Percentiles rank a stretch among this genome's conserved stretches.
Conservation (phyloP, 495 filamentous ascomycete species). For the Neurospora tetrasperma region DNA sequence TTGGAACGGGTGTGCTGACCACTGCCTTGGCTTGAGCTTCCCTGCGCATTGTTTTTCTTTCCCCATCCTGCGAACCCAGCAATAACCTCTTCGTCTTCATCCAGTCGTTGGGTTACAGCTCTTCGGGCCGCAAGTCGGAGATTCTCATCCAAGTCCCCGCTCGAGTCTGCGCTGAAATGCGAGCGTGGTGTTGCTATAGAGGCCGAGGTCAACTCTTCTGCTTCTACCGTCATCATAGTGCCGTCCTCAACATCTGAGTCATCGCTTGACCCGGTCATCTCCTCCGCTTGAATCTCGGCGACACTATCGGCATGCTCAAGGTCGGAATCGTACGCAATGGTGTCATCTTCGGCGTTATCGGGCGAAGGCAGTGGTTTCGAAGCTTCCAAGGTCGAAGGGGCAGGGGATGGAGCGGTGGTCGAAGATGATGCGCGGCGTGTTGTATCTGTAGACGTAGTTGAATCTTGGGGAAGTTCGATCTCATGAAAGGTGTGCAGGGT, state of each 20-base stretch:
- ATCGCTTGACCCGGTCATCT: slow-evolving; percentile 41
- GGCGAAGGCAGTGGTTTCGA: slow-evolving; percentile 57
- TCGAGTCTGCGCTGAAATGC: slow-evolving; percentile 50
- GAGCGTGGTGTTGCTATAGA: slow-evolving; percentile 51
- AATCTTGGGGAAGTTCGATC: slow-evolving; percentile 77
- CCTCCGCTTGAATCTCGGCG: slow-evolving; percentile 42
- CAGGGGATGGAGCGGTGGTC: slow-evolving; percentile 37
- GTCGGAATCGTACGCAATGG: slow-evolving; percentile 60
- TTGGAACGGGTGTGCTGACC: slow-evolving; percentile 8
- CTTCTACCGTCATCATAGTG: slow-evolving; percentile 62
- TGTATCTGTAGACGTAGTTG: slow-evolving; percentile 72
- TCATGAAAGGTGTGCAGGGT: slow-evolving; percentile 98
- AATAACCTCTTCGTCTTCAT: slow-evolving; percentile 72
- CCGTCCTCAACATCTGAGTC: slow-evolving; percentile 59
- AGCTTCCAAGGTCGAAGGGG: slow-evolving; percentile 26
- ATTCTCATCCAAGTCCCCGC: slow-evolving; percentile 60
- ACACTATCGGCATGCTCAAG: slow-evolving; percentile 52
- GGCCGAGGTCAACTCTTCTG: slow-evolving; percentile 58
- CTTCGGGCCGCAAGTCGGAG: slow-evolving; percentile 64
- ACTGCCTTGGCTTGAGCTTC: slow-evolving; percentile 2
- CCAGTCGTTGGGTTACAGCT: slow-evolving; percentile 61
- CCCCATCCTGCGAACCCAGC: slow-evolving; percentile 46
- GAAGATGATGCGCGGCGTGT: slow-evolving; percentile 57
- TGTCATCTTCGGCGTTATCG: slow-evolving; percentile 54
- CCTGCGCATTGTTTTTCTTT: slow-evolving; percentile 21